Evolutionary conservation across 2,329 filamentous ascomycete genomes (phyloP), one percentile per base, ranked within the genome.

Genomic region (Dothideomycetes sp.): DNA sequence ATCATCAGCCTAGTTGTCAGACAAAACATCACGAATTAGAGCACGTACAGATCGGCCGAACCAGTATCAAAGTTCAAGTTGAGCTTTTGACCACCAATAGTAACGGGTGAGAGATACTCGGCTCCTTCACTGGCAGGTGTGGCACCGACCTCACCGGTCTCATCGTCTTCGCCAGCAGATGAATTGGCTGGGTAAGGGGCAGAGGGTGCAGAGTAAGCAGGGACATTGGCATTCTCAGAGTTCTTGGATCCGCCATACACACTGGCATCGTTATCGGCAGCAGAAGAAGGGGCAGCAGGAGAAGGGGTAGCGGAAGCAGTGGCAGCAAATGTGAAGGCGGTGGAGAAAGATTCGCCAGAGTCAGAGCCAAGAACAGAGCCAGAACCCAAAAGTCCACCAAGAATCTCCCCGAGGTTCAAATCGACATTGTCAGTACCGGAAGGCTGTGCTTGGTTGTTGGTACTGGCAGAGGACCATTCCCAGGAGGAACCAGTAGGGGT

Each of bases 1-100:
- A 17, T 29, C 19, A 27, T 17, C 27, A 15, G 29, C 17, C 8
- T 40, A 4, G 5, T 15, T 16, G 15, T 13, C 6, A 23, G n/a
- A n/a, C 8, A 23, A 20, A 13, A 25, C 10, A 20, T 25, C 3
- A 19, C 27, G n/a, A 10, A 12, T 23, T 16, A 10, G 36, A 15
- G 19, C 34, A 57, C 71, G 55, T 68, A 76, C 64, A 84, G 69
- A 59, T 85, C 82, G 10, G 81, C 74, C 2, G 80, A 84, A 43
- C 82, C 82, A n/a, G 79, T 81, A 60, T 86, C 82, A 54, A 86
- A 83, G 57, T 84, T 76, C 56, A 86, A 63, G 53, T 78, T 75
- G 43, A 86, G 53, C 4, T 68, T 71, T 61, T 85, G 81, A 4
- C 77, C 78, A 45, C 82, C 82, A 47, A 86, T 73, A n/a, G 57